A percentile compares a stretch with the other conserved stretches of the same genome.
These are phyloP conservation scores for Huntiella omanensis DNA, from an alignment of 2,329 filamentous ascomycete genomes.

Conservation along the genomic window DNA sequence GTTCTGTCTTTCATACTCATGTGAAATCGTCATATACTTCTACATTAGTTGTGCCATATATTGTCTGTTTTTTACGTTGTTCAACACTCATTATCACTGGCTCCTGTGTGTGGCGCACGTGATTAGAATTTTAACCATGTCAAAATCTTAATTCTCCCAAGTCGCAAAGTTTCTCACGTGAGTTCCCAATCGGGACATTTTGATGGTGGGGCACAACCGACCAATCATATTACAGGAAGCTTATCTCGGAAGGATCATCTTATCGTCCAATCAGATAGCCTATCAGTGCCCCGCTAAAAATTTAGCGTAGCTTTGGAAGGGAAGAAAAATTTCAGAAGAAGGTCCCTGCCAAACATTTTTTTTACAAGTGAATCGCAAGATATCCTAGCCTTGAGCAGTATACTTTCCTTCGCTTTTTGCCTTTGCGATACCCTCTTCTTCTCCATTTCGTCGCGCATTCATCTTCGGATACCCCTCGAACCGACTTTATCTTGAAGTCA, in stretches of 20 bases:
- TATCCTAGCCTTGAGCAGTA: slow-evolving; percentile 9
- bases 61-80: background rate
- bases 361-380: slow-evolving; percentile 10
- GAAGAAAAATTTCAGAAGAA: slow-evolving; percentile 13
- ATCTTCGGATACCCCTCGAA: background rate
- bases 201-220: slow-evolving; percentile 3
- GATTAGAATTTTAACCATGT: background rate
- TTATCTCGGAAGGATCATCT: slow-evolving; percentile 9
- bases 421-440: slow-evolving; percentile 6
- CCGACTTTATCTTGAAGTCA: slow-evolving; percentile 2
- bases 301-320: slow-evolving; percentile 10
- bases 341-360: slow-evolving; percentile 11
- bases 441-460: slow-evolving; percentile 2
- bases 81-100: background rate
- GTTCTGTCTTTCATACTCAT: background rate
- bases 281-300: slow-evolving; percentile 12
- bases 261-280: slow-evolving; percentile 12
- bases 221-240: slow-evolving; percentile 6
- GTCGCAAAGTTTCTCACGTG: slow-evolving; percentile 5
- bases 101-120: background rate
- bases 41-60: too few relatives aligned
- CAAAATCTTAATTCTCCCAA: slow-evolving; percentile 2
- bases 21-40: too few relatives aligned
- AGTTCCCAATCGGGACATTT: slow-evolving; percentile 5
- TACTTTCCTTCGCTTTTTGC: slow-evolving; percentile 4